phyloP scores from a whole-genome alignment of 108 stramenopile genomes.

The Skeletonema menzelii region DNA sequence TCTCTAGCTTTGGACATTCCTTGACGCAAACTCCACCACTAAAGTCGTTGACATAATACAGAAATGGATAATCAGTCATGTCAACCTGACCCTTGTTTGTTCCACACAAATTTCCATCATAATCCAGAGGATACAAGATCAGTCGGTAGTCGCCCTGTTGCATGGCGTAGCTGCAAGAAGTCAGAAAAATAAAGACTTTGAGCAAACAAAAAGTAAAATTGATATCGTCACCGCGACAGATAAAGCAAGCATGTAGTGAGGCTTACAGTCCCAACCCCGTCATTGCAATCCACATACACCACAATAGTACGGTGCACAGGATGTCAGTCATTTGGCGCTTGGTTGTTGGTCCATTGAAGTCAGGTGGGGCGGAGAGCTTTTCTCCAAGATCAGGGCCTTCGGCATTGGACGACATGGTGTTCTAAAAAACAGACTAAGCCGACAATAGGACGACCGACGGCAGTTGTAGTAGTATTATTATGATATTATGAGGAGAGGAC shows the following conservation, averaged over 20 bases:
- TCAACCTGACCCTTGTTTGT: slow-evolving; percentile 47
- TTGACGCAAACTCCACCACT: slow-evolving; percentile 77
- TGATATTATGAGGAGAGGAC: too few relatives aligned
- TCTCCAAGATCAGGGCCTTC: slow-evolving; percentile 40
- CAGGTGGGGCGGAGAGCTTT: slow-evolving; percentile 61
- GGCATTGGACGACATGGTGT: slow-evolving; percentile 4
- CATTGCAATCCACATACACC: slow-evolving; percentile 64
- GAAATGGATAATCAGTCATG: slow-evolving; percentile 69
- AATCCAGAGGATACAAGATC: slow-evolving; percentile 72
- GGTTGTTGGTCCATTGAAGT: slow-evolving; percentile 70
- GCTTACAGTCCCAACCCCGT: slow-evolving; percentile 51
- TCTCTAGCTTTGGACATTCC: slow-evolving; percentile 40
- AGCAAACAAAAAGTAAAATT: too few relatives aligned
- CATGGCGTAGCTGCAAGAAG: slow-evolving; percentile 29
- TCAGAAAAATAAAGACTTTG: too few relatives aligned
- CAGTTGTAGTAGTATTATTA: too few relatives aligned
- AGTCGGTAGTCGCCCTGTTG: slow-evolving; percentile 64
- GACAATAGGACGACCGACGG: too few relatives aligned
- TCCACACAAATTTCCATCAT: slow-evolving; percentile 81
- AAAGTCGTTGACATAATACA: slow-evolving; percentile 69
- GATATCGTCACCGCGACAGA: too few relatives aligned
- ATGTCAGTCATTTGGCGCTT: slow-evolving; percentile 73
- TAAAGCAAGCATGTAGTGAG: too few relatives aligned
- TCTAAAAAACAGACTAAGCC: background rate
- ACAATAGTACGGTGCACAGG: slow-evolving; percentile 51